Conservation (phyloP, 768 basidiomycete species). For the Lactarius deliciosus region DNA sequence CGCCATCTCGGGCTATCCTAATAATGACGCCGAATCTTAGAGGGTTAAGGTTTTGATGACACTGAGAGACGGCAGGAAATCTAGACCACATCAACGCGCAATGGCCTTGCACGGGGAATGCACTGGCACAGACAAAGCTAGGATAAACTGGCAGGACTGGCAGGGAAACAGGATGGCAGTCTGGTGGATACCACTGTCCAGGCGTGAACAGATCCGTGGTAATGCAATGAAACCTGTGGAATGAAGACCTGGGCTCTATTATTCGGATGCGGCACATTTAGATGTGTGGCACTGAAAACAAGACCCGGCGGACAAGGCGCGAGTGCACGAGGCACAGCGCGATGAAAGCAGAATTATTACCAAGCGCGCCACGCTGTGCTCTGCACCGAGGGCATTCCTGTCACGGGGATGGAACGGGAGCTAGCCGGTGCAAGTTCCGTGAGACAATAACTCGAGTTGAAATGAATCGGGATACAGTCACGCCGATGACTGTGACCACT, state of each 20-base stretch:
- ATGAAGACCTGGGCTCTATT: neutral
- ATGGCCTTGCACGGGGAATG: neutral
- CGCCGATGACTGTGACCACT: neutral
- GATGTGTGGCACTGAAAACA: neutral
- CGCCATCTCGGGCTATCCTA: neutral
- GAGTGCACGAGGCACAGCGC: neutral
- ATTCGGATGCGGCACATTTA: no score
- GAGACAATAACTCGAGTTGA: slow-evolving; percentile 2
- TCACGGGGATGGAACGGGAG: neutral
- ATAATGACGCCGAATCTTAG: neutral
- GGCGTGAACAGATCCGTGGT: neutral
- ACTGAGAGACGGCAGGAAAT: neutral
- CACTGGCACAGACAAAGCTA: neutral
- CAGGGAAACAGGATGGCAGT: neutral
- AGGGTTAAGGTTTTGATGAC: neutral
- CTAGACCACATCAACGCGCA: neutral
- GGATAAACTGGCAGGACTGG: neutral
- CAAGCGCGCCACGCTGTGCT: neutral
- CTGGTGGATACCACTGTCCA: neutral
- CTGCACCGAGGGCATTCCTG: neutral
- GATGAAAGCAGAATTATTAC: neutral
- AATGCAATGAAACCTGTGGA: neutral
- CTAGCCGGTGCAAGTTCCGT: slow-evolving; percentile 13
- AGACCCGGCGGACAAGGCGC: neutral
- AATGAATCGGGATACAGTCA: slow-evolving; percentile 15